Evolutionary conservation across 495 filamentous ascomycete genomes (phyloP).

Genomic region (Hyaloscypha variabilis): DNA sequence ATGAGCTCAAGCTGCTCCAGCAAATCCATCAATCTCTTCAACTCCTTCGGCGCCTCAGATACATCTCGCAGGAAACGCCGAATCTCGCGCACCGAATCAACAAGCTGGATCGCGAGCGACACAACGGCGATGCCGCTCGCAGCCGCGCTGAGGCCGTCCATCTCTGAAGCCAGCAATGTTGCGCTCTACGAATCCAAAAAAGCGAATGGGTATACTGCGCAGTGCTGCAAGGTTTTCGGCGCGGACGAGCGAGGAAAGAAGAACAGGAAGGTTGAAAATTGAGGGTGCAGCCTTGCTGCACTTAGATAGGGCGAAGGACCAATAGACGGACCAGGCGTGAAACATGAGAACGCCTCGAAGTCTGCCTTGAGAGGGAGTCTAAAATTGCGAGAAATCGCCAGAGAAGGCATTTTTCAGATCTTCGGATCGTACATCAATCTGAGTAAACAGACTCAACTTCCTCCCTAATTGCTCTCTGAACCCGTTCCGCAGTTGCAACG

Average conservation of each 20-base stretch:
- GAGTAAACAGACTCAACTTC: neutral
- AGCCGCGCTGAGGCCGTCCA: slow-evolving; percentile 38
- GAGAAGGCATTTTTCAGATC: too few relatives aligned
- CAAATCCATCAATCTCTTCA: slow-evolving; percentile 35
- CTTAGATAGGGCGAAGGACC: neutral
- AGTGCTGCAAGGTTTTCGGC: neutral
- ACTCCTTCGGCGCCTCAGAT: slow-evolving; percentile 36
- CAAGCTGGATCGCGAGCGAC: slow-evolving; percentile 35
- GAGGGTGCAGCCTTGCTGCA: neutral
- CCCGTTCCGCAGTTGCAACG: neutral
- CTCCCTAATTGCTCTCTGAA: neutral
- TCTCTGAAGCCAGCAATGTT: slow-evolving; percentile 18
- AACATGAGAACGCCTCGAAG: neutral
- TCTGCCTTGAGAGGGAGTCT: neutral
- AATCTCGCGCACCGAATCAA: slow-evolving; percentile 34
- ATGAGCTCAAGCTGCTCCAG: slow-evolving; percentile 37
- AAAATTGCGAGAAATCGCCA: too few relatives aligned
- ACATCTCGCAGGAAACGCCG: slow-evolving; percentile 37
- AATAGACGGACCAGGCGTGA: neutral
- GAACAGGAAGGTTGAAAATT: neutral
- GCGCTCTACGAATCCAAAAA: neutral
- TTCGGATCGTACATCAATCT: neutral
- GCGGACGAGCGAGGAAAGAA: neutral
- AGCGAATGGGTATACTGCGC: neutral
- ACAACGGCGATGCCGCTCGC: slow-evolving; percentile 43